Conservation (phyloP, 176 grass and related monocot genomes). For the bread wheat (Triticum aestivum) region DNA sequence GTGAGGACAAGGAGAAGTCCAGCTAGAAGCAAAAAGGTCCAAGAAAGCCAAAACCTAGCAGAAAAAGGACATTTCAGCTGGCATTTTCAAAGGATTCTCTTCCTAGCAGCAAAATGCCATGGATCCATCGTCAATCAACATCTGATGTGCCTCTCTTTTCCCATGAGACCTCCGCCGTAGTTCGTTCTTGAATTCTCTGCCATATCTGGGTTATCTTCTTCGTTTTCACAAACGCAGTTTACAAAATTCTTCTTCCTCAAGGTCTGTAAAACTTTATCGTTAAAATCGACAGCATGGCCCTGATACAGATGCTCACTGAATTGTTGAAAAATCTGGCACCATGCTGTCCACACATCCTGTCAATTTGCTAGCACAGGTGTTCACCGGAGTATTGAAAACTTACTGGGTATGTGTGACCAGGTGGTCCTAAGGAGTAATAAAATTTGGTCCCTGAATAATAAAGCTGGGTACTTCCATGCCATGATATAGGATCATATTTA, state of each 20-base stretch:
- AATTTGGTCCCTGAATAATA: neutral
- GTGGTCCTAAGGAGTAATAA: neutral
- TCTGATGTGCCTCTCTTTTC: neutral
- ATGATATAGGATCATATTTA: neutral
- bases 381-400: neutral
- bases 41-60: slow-evolving; percentile 19
- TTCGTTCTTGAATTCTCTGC: neutral
- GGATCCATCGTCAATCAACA: slow-evolving; percentile 31
- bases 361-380: neutral
- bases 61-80: neutral
- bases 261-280: neutral
- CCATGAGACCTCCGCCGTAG: slow-evolving; percentile 13
- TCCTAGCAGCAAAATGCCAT: slow-evolving; percentile 18
- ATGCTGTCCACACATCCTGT: slow-evolving; percentile 5
- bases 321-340: neutral
- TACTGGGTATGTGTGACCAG: slow-evolving; percentile 14
- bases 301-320: neutral
- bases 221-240: neutral
- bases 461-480: slow-evolving; percentile 5
- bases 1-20: slow-evolving; percentile 9
- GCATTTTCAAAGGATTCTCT: neutral
- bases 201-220: neutral
- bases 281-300: neutral
- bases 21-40: neutral
- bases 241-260: neutral